These are phyloP conservation scores for Melanopsichium pennsylvanicum DNA, from an alignment of 1,284 basidiomycete genomes.

Conservation along the genomic window DNA sequence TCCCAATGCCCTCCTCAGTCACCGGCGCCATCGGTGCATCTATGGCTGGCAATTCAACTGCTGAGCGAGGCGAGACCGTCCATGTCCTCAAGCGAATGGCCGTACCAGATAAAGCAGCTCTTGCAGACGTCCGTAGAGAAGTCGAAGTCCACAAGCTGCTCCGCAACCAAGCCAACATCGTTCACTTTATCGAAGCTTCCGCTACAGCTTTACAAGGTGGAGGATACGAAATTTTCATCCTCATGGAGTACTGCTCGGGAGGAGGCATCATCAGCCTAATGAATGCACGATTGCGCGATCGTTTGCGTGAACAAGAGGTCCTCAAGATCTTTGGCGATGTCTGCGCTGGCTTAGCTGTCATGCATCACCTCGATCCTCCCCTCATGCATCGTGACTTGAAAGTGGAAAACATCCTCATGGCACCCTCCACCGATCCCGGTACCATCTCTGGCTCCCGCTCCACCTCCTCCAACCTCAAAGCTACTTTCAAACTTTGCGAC, in stretches of 20 bases:
- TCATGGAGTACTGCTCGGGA: slow-evolving; percentile 94
- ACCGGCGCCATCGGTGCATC: slow-evolving; percentile 28
- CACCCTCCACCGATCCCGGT: slow-evolving; percentile 46
- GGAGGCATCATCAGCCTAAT: slow-evolving; percentile 99
- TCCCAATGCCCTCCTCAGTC: slow-evolving; percentile 67
- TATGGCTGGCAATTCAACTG: slow-evolving; percentile 32
- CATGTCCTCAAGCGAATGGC: slow-evolving; percentile 98
- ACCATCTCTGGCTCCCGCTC: slow-evolving; percentile 60
- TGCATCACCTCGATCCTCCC: slow-evolving; percentile 90
- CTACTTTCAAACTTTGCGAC: slow-evolving; percentile 91
- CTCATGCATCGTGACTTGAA: slow-evolving; percentile 97
- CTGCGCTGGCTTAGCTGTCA: slow-evolving; percentile 67
- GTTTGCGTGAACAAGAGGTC: slow-evolving; percentile 92
- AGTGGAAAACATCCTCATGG: slow-evolving; percentile 87
- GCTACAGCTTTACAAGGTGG: slow-evolving; percentile 71
- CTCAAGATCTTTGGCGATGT: slow-evolving; percentile 82
- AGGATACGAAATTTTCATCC: slow-evolving; percentile 91
- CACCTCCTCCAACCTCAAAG: slow-evolving; percentile 68
- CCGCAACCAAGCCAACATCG: slow-evolving; percentile 88
- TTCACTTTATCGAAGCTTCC: slow-evolving; percentile 88
- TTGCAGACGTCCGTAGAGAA: slow-evolving; percentile 95
- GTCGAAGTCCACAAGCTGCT: slow-evolving; percentile 95
- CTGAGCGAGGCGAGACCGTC: slow-evolving; percentile 71
- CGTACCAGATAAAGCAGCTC: slow-evolving; percentile 85
- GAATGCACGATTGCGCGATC: slow-evolving; percentile 91